Evolutionary conservation across 148 eudicot genomes (phyloP), one percentile per base, ranked within the genome.

Genomic region (Amaranthus cruentus): DNA sequence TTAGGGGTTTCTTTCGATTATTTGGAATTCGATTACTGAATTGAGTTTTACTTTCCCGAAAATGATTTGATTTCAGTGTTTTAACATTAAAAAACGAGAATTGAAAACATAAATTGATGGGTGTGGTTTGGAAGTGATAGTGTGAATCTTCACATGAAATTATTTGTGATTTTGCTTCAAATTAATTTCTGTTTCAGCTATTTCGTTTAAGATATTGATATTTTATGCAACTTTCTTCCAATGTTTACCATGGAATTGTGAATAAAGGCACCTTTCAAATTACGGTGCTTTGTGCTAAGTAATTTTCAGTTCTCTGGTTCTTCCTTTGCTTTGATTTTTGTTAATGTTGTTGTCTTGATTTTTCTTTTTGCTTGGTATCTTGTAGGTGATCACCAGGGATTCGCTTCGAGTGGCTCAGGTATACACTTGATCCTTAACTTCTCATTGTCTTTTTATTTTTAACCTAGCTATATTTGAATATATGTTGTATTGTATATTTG

Each of bases 321-420:
- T 28, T 0, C 46, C 4, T 54, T 18, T 42, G 15, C 50, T 46
- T 61, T 1, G 55, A 21, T 47, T 11, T 21, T 52, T 3, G 28
- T 66, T 13, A 52, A n/a, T 43, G 15, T 5, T n/a, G 44, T 54
- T 44, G n/a, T n/a, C n/a, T 53, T 0, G 43, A 63, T 28, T 10
- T 43, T 59, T 12, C 18, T 72, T 15, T 49, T 61, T 7, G 43
- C 48, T 77, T 72, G 6, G 11, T n/a, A 28, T 76, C 13, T 48
- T 77, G 72, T 80, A 89, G 96, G 92, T 90, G 67, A 90, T 90
- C 74, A 87, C 81, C 13, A 82, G 74, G 74, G 92, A 88, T 66
- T 84, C 92, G 65, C 92, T 88, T 63, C 73, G 83, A 66, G 83
- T 83, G 68, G 96, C 96, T 18, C 96, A 90, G 96, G 96, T 90